Base-by-base conservation (phyloP, 2,329 filamentous ascomycete genomes). In the Apiospora sp. region DNA sequence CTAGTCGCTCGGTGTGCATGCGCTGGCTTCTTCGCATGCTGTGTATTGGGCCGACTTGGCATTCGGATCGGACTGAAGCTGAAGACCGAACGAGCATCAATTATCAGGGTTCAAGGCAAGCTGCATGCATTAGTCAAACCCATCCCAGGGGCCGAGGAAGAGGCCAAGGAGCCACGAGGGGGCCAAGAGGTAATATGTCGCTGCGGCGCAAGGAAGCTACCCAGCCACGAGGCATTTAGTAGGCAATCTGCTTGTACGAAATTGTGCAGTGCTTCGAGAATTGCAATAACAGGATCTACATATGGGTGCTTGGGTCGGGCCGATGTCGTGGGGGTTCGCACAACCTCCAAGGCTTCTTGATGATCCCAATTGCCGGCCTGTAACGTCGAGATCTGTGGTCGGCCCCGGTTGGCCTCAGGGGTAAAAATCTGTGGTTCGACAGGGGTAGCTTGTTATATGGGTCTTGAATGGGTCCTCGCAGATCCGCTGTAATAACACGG, bases 321-420 rank as follows among this genome's bases (percentile, higher is more conserved):
- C 49, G 24, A 54, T 54, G 24, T 54, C 49, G 24, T 54, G 24
- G 49, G 49, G 24, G 24, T 54, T 54, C 24, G 19, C n/a, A 22
- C 13, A 7, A 22, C 22, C 14, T 58, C 27, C 51, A 58, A 19
- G 13, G 3, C 49, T 27, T 10, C 4, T 58, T 10, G 54, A 22
- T 61, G 54, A 61, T 61, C 54, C 14, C 54, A 61, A 61, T 61
- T 61, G 54, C 54, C 54, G 54, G 34, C 16, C 30, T 61, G 54
- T 12, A 37, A 61, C 54, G 16, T 61, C 16, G 54, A 37, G 27
- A 37, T 61, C 54, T 61, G 54, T 61, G 54, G 30, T 22, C 6
- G 37, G 37, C 8, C 37, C 37, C 10, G 10, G 10, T 49, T 22
- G 14, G 46, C 10, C 27, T 61, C 54, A 61, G 30, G 54, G 54